Conservation (phyloP, 129 eudicot genomes). For the Chrysanthemum lavandulifolium region DNA sequence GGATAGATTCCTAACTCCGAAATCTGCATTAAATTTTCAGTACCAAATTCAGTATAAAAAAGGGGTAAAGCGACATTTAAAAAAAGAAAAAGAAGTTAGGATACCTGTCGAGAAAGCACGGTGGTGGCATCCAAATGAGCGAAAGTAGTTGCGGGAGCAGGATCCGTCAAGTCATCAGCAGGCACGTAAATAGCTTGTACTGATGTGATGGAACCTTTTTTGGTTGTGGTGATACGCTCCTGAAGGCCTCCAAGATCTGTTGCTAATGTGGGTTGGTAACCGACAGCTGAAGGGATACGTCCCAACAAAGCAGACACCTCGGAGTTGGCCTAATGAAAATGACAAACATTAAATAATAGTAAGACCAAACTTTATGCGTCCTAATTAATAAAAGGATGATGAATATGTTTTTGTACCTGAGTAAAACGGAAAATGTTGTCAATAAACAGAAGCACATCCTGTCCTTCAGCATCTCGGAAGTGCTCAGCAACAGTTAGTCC, state of each 20-base stretch:
- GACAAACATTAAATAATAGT: constrained; percentile 9
- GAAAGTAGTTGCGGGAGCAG: constrained; percentile 98
- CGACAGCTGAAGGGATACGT: constrained; percentile 98
- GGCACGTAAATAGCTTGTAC: constrained; percentile 99
- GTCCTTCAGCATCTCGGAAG: constrained; percentile 99
- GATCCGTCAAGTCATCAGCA: constrained; percentile 99
- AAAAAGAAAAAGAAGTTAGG: not conserved
- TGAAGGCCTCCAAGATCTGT: constrained; percentile 99
- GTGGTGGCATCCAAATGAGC: constrained; percentile 99
- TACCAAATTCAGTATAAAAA: not conserved
- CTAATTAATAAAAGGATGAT: not conserved
- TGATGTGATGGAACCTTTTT: constrained; percentile 95
- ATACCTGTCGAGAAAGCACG: constrained; percentile 92
- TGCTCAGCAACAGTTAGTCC: constrained; percentile 98
- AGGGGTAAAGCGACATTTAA: not conserved
- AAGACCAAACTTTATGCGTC: not conserved
- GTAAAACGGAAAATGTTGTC: constrained; percentile 99
- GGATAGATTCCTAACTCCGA: constrained; percentile 99
- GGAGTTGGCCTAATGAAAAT: constrained; percentile 71
- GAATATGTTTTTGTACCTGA: constrained; percentile 47
- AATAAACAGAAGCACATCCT: constrained; percentile 90
- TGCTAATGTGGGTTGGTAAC: constrained; percentile 97
- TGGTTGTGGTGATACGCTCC: constrained; percentile 96
- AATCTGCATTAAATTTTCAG: constrained; percentile 42
- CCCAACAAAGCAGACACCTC: constrained; percentile 99